phyloP scores from a whole-genome alignment of 176 grass and related monocot species.

The Avena atlantica region DNA sequence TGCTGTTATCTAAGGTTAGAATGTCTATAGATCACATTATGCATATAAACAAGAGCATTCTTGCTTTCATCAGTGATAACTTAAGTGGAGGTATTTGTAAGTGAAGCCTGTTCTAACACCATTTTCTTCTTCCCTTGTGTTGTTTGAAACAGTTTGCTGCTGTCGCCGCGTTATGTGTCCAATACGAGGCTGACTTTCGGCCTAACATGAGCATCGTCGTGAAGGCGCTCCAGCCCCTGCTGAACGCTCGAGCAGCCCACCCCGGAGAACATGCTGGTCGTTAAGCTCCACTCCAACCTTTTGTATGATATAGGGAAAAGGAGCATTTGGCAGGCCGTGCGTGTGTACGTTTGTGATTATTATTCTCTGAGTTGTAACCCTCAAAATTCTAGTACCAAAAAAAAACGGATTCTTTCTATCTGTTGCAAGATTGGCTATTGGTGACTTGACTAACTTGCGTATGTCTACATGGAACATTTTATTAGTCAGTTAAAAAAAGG shows the following conservation, averaged over 20 bases:
- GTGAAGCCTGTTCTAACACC: not conserved
- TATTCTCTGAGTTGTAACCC: slow-evolving; percentile 45
- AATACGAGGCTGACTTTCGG: slow-evolving; percentile 83
- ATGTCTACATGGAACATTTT: slow-evolving; percentile 8
- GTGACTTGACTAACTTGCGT: slow-evolving; percentile 11
- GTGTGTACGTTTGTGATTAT: slow-evolving; percentile 58
- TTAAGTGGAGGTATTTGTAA: not conserved
- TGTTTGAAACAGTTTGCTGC: slow-evolving; percentile 73
- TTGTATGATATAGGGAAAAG: slow-evolving; percentile 61
- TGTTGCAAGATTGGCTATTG: slow-evolving; percentile 32
- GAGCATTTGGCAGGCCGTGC: slow-evolving; percentile 33
- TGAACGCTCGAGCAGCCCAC: slow-evolving; percentile 66
- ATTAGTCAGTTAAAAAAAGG: not conserved
- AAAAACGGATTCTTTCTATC: slow-evolving; percentile 50
- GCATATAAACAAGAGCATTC: not conserved
- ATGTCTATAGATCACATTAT: not conserved
- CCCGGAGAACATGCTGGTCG: slow-evolving; percentile 42
- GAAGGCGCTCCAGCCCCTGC: slow-evolving; percentile 75
- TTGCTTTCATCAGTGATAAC: not conserved
- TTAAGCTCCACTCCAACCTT: slow-evolving; percentile 40
- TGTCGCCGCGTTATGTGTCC: slow-evolving; percentile 76
- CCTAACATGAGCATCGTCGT: slow-evolving; percentile 90
- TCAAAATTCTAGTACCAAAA: slow-evolving; percentile 43
- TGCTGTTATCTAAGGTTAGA: not conserved
- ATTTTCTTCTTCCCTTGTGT: not conserved